Base-by-base conservation (phyloP, 1,284 basidiomycete genomes). In the Ganoderma lingzhi region DNA sequence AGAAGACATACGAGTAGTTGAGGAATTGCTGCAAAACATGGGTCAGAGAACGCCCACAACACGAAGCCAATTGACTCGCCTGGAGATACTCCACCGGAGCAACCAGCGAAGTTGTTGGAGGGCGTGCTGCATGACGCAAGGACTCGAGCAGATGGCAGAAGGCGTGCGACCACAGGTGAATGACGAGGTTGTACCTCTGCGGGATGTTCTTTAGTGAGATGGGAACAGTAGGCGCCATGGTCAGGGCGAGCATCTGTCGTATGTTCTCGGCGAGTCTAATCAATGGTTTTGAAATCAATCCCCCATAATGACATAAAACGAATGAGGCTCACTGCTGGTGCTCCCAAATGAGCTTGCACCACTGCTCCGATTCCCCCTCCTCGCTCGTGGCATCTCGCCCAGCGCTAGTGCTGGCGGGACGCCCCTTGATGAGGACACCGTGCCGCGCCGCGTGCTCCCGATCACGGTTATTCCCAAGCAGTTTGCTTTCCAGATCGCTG, bases 1-100 rank as follows among this genome's bases (percentile, higher is more conserved):
- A 99, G 77, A 97, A 97, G 0, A 91, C 91, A 80, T 99, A 99
- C 0, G 97, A 94, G 75, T 95, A 97, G 77, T 97, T 96, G 64
- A 99, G 95, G 76, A 97, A 97, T 73, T 97, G 78, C 77, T 79
- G n/a, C 14, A 6, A 14, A 44, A 8, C 5, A 37, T 62, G 62
- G 15, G 35, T 17, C 19, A 32, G 30, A n/a, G 14, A 23, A 60
- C 56, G 39, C 12, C 6, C 2, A 30, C 51, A 23, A 19, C 14
- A 23, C 44, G 17, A 17, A 48, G 17, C 0, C 1, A 62, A 41
- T 3, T 19, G 15, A 41, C 74, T 68, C 62, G 78, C 78, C 75
- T 82, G 80, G 2, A 82, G 76, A 56, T 81, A 77, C 51, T 82
- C 80, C 8, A 81, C n/a, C n/a, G n/a, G 72, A 2, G 80, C 81